Evolutionary conservation across 345 rosid genomes (phyloP).

Genomic region (Moricandia arvensis): DNA sequence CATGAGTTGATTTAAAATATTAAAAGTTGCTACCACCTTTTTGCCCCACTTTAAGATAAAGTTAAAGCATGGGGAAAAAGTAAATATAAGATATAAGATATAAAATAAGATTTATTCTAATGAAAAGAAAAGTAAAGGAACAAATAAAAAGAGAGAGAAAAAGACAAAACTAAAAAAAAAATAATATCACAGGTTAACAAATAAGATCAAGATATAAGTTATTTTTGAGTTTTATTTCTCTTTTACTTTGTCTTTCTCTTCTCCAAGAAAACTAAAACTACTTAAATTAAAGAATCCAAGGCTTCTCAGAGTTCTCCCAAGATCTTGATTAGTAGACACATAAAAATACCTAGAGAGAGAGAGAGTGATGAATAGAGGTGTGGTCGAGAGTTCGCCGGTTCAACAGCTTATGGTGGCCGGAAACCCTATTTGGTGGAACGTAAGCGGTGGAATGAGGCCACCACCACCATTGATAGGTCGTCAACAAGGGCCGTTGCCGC

Average conservation of each 20-base stretch:
- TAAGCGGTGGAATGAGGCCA: constrained; percentile 57
- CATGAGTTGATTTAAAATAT: constrained; percentile 34
- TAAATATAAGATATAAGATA: constrained; percentile 44
- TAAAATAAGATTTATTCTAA: constrained; percentile 35
- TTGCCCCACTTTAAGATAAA: constrained; percentile 86
- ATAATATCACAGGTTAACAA: constrained; percentile 29
- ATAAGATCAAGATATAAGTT: constrained; percentile 27
- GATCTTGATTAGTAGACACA: constrained; percentile 44
- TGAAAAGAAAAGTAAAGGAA: constrained; percentile 33
- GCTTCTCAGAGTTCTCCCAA: constrained; percentile 53
- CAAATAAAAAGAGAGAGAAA: constrained; percentile 37
- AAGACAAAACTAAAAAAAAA: constrained; percentile 35
- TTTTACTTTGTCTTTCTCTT: constrained; percentile 16
- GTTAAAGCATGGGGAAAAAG: constrained; percentile 66
- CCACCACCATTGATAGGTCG: constrained; percentile 44
- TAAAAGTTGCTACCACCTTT: constrained; percentile 55
- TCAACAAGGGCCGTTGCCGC: constrained; percentile 34
- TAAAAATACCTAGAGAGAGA: constrained; percentile 14
- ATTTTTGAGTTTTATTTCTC: constrained; percentile 26
- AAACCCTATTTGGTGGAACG: constrained; percentile 86
- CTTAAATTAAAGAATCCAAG: constrained; percentile 43
- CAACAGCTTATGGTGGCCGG: constrained; percentile 77
- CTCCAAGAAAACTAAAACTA: constrained; percentile 35
- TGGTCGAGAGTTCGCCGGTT: constrained; percentile 73
- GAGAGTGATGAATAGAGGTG: constrained; percentile 62